Evolutionary conservation across 306 rosid genomes (phyloP).

Genomic region (Sphenostylis stenocarpa): DNA sequence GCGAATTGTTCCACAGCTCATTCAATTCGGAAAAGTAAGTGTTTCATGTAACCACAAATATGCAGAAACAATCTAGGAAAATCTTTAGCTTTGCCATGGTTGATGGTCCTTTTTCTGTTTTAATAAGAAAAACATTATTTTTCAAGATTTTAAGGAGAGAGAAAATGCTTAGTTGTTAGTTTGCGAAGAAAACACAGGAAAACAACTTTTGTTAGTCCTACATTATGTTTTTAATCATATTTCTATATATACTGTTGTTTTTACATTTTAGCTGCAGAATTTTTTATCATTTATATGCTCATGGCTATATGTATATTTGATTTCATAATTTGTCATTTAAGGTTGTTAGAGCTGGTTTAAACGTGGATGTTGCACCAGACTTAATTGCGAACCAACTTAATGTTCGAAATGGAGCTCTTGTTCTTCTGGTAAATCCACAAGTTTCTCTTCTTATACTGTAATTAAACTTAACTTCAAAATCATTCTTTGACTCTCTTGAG

Average conservation of each 20-base stretch:
- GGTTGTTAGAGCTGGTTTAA: slow-evolving; percentile 87
- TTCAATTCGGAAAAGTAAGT: slow-evolving; percentile 79
- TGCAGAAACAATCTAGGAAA: background rate
- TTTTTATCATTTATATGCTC: slow-evolving; percentile 3
- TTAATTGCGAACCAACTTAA: slow-evolving; percentile 82
- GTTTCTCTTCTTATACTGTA: background rate
- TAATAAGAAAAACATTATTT: background rate
- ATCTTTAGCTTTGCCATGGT: background rate
- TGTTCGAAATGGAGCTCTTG: slow-evolving; percentile 89
- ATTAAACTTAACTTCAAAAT: slow-evolving; percentile 16
- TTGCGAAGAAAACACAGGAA: background rate
- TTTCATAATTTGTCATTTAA: slow-evolving; percentile 36
- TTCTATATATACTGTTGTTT: background rate
- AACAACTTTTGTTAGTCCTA: background rate
- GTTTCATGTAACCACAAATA: background rate
- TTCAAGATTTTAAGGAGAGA: background rate
- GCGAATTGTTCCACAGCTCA: slow-evolving; percentile 83
- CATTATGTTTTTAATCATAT: background rate
- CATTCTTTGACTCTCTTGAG: background rate
- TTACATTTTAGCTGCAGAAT: background rate
- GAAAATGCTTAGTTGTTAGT: background rate
- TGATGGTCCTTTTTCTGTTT: slow-evolving; percentile 18
- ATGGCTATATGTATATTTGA: background rate
- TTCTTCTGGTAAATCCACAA: slow-evolving; percentile 60
- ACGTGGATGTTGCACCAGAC: slow-evolving; percentile 87